Evolutionary conservation across 768 basidiomycete species (phyloP).

Genomic region (Holtermannia corniformis): DNA sequence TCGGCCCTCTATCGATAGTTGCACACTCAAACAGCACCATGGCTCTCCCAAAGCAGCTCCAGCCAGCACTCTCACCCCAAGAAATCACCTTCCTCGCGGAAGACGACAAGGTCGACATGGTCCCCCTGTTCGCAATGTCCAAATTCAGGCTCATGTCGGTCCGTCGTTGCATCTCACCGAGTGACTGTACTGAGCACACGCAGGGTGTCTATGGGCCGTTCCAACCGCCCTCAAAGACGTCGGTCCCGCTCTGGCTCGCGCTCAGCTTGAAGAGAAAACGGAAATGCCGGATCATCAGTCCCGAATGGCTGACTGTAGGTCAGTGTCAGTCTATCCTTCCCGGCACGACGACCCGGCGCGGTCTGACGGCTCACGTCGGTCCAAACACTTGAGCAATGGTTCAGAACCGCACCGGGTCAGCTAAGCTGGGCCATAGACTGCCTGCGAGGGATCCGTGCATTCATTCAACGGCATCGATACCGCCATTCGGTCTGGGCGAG

Average conservation of each 20-base stretch:
- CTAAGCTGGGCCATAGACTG: too few species aligned
- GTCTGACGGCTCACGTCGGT: background rate
- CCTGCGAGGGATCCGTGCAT: too few species aligned
- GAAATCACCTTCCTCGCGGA: constrained; percentile 84
- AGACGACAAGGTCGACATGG: constrained; percentile 72
- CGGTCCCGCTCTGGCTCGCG: constrained; percentile 95
- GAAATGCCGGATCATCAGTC: constrained; percentile 85
- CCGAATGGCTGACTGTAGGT: constrained; percentile 83
- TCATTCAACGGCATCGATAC: too few species aligned
- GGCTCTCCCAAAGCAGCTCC: constrained; percentile 66
- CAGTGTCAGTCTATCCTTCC: constrained; percentile 36
- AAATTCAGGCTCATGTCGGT: constrained; percentile 85
- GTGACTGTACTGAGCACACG: background rate
- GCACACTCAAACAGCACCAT: constrained; percentile 42
- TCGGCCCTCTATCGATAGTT: background rate
- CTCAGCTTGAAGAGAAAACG: constrained; percentile 86
- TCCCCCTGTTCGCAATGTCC: constrained; percentile 84
- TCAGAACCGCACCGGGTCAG: too few species aligned
- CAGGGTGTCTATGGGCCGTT: constrained; percentile 92
- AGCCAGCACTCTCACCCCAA: constrained; percentile 63
- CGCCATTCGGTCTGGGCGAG: too few species aligned
- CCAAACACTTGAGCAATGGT: too few species aligned
- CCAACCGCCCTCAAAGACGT: constrained; percentile 69
- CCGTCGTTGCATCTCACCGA: constrained; percentile 27
- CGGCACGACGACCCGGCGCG: background rate